phyloP scores from a whole-genome alignment of 2,329 filamentous ascomycete species.

The Phaeosphaeriaceae sp. region DNA sequence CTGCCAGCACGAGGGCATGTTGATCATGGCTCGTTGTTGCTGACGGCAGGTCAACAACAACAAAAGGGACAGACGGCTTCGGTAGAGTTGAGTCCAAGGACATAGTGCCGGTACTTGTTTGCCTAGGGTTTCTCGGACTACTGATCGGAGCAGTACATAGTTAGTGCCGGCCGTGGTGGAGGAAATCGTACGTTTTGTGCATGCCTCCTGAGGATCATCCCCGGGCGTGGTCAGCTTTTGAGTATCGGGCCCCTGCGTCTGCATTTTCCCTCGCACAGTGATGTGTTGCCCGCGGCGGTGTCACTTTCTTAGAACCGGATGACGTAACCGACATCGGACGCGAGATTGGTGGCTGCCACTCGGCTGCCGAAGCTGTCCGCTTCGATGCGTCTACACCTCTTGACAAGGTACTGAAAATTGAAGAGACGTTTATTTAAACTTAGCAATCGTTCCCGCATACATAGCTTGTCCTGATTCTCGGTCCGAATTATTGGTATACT shows the following conservation, averaged over 20 bases:
- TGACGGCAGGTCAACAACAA: constrained; percentile 24
- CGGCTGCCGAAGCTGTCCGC: background rate
- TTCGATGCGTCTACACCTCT: background rate
- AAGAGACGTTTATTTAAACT: background rate
- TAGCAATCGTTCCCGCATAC: background rate
- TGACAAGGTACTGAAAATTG: too few species aligned
- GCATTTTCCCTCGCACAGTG: constrained; percentile 1
- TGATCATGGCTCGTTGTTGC: constrained; percentile 10
- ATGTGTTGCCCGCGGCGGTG: constrained; percentile 5
- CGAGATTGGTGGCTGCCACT: constrained; percentile 2
- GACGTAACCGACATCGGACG: constrained; percentile 1
- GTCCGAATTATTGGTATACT: background rate
- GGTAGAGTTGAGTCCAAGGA: constrained; percentile 11
- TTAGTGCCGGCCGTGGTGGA: constrained; percentile 6
- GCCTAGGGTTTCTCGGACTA: constrained; percentile 12
- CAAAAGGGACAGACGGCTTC: constrained; percentile 12
- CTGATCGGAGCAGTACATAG: constrained; percentile 7
- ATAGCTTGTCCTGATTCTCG: background rate
- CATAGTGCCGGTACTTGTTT: constrained; percentile 4
- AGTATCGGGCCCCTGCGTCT: background rate
- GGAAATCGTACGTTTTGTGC: constrained; percentile 33
- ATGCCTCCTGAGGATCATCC: constrained; percentile 6
- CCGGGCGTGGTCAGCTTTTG: constrained; percentile 21
- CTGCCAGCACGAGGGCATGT: constrained; percentile 11
- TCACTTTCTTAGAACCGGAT: background rate